These are phyloP conservation scores for Entonaema liquescens DNA, from an alignment of 495 filamentous ascomycete species.

Conservation along the genomic window DNA sequence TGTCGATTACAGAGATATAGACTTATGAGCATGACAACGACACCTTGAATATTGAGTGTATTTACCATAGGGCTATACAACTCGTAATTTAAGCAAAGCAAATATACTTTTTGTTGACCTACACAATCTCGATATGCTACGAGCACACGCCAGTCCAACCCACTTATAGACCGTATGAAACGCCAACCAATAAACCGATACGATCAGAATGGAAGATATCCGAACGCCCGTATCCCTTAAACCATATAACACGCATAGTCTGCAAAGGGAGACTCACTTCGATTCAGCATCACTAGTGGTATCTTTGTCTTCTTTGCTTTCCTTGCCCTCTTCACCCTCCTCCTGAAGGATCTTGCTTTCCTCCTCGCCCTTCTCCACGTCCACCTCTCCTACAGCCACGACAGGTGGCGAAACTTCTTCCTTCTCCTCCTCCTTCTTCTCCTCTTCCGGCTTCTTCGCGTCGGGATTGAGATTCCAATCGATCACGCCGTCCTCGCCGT, in stretches of 20 bases:
- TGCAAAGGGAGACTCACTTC: background rate
- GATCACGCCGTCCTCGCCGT: conserved; percentile 81
- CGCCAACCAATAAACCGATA: conserved; percentile 16
- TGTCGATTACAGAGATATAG: background rate
- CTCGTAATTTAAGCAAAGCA: too few relatives aligned
- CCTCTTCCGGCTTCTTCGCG: conserved; percentile 20
- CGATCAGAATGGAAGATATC: conserved; percentile 11
- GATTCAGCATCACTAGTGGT: conserved; percentile 11
- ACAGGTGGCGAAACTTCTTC: conserved; percentile 19
- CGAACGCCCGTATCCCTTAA: conserved; percentile 13
- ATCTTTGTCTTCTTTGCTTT: background rate
- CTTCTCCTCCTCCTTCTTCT: conserved; percentile 18
- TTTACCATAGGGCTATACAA: conserved; percentile 4
- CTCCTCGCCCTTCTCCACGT: conserved; percentile 26
- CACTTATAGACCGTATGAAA: conserved; percentile 1
- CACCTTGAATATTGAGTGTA: background rate
- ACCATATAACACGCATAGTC: background rate
- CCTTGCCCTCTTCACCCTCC: conserved; percentile 28
- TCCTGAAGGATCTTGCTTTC: conserved; percentile 40
- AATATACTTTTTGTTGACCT: conserved; percentile 5
- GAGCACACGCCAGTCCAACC: background rate
- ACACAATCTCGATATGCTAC: conserved; percentile 30
- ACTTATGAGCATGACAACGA: background rate
- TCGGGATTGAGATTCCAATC: conserved; percentile 79
- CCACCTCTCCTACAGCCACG: conserved; percentile 30